These are phyloP conservation scores for Cladophialophora psammophila DNA, from an alignment of 2,329 filamentous ascomycete genomes.

Conservation along the genomic window DNA sequence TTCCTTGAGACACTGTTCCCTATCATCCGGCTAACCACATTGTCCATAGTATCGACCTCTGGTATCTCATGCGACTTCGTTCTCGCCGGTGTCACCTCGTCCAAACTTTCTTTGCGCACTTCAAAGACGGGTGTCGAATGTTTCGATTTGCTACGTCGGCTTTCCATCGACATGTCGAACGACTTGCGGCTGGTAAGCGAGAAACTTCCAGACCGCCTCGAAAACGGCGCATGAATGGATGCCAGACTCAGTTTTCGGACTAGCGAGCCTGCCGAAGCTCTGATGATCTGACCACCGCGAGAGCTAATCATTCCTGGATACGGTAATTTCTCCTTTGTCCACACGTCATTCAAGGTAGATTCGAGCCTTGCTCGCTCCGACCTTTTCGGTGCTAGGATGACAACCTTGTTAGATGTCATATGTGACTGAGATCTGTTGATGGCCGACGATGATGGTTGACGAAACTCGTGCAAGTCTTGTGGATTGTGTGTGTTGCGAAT, in stretches of 20 bases:
- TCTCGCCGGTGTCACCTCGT: constrained; percentile 23
- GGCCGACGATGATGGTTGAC: constrained; percentile 43
- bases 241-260: constrained; percentile 88
- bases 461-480: constrained; percentile 61
- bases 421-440: constrained; percentile 83
- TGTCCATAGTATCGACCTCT: constrained; percentile 40
- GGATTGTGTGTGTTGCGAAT: constrained; percentile 82
- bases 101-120: constrained; percentile 37
- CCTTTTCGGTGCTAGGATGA: constrained; percentile 75
- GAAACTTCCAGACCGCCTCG: constrained; percentile 71
- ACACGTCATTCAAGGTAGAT: constrained; percentile 75
- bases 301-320: constrained; percentile 80
- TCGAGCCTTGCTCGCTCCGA: constrained; percentile 81
- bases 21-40: constrained; percentile 40
- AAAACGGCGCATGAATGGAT: constrained; percentile 78
- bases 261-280: constrained; percentile 81
- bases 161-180: constrained; percentile 35
- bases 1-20: constrained; percentile 31
- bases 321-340: constrained; percentile 80
- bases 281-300: constrained; percentile 74
- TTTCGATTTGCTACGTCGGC: constrained; percentile 28
- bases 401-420: constrained; percentile 71
- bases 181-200: constrained; percentile 46
- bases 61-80: constrained; percentile 35
- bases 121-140: constrained; percentile 34